Percentiles rank a stretch among this genome's conserved stretches.
Evolutionary conservation across 1,284 basidiomycete species (phyloP).

Genomic region (Apiotrichum veenhuisii): DNA sequence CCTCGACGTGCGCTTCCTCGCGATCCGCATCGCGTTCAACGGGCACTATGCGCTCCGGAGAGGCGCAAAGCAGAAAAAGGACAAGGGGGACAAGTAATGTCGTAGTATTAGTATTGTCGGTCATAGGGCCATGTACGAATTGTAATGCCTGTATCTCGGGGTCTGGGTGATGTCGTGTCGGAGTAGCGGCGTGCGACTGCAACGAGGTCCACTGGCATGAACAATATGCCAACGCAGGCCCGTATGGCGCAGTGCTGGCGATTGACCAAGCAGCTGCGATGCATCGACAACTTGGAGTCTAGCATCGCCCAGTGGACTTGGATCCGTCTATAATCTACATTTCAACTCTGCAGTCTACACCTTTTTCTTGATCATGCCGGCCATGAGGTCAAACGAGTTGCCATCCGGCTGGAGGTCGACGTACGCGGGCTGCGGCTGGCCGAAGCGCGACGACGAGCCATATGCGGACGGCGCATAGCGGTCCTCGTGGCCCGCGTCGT

Average conservation of each 20-base stretch:
- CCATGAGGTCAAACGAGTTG: constrained; percentile 94
- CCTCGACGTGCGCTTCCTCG: constrained; percentile 49
- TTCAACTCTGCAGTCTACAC: constrained; percentile 13
- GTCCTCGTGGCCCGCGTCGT: constrained; percentile 38
- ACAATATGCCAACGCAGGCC: too few species aligned
- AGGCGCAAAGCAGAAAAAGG: constrained; percentile 17
- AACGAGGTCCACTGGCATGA: too few species aligned
- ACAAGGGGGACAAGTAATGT: background rate
- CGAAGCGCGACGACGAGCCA: background rate
- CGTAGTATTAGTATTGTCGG: background rate
- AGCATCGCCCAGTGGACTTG: too few species aligned
- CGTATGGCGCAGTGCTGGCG: too few species aligned
- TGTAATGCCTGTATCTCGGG: too few species aligned
- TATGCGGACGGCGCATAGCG: constrained; percentile 9
- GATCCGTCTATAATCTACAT: background rate
- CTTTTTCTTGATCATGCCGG: constrained; percentile 75
- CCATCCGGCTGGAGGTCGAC: constrained; percentile 84
- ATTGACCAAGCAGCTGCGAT: too few species aligned
- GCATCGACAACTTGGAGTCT: too few species aligned
- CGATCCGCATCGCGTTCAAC: constrained; percentile 49
- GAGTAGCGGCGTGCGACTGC: too few species aligned
- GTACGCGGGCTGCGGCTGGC: constrained; percentile 32
- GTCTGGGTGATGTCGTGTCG: too few species aligned
- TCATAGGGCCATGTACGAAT: too few species aligned
- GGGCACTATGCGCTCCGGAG: constrained; percentile 42